phyloP scores from a whole-genome alignment of 192 early-diverging fungal genomes.

The Entomortierella chlamydospora region DNA sequence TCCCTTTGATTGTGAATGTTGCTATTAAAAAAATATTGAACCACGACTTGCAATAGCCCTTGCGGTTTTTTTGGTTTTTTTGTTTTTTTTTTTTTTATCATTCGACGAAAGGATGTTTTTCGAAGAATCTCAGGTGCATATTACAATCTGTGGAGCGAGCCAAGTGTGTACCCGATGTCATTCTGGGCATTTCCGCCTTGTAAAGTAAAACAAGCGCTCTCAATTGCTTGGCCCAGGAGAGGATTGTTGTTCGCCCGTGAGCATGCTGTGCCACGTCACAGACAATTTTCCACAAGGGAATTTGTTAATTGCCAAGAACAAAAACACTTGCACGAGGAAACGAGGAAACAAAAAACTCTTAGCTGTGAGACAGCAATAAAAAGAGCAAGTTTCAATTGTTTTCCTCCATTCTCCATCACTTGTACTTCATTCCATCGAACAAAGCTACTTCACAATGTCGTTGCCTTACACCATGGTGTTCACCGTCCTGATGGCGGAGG shows the following conservation, averaged over 20 bases:
- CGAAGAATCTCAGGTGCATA: too few species aligned
- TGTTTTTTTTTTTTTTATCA: too few species aligned
- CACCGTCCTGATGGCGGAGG: conserved; percentile 58
- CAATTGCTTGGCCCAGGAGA: conserved; percentile 25
- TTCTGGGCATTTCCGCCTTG: background rate
- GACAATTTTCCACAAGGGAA: background rate
- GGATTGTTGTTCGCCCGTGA: background rate
- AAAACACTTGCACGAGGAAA: too few species aligned
- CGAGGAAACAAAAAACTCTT: too few species aligned
- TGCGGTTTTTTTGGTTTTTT: too few species aligned
- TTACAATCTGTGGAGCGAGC: background rate
- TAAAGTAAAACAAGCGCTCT: conserved; percentile 13
- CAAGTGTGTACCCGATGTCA: background rate
- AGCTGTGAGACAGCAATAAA: background rate
- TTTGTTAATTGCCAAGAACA: too few species aligned
- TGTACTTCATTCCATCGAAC: background rate
- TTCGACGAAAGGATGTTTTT: background rate
- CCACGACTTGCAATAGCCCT: too few species aligned
- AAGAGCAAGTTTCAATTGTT: background rate
- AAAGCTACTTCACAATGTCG: conserved; percentile 41
- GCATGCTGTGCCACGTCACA: conserved; percentile 31
- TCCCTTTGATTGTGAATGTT: conserved; percentile 65
- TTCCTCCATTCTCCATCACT: background rate
- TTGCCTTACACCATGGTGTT: conserved; percentile 62
- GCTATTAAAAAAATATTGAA: conserved; percentile 22